These are phyloP conservation scores for Hysterium pulicare DNA, from an alignment of 2,329 filamentous ascomycete species.

Conservation along the genomic window DNA sequence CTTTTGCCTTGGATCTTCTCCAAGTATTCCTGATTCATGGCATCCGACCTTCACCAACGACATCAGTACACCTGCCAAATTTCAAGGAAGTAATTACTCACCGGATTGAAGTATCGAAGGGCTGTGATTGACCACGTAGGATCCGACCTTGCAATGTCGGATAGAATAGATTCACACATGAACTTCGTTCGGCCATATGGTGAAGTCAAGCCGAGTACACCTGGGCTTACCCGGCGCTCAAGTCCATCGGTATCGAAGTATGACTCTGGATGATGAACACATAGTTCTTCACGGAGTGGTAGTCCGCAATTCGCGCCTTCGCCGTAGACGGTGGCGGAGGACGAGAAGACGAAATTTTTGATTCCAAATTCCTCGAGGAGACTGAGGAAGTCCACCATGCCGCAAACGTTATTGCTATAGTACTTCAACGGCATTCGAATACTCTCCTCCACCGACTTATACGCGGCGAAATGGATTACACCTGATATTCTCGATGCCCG, in stretches of 20 bases:
- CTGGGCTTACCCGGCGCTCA: conserved; percentile 44
- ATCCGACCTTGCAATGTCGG: conserved; percentile 59
- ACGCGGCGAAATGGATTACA: conserved; percentile 68
- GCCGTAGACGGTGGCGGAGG: conserved; percentile 66
- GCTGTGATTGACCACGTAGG: conserved; percentile 61
- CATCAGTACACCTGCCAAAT: conserved; percentile 10
- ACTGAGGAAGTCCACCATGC: conserved; percentile 58
- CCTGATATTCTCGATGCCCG: conserved; percentile 54
- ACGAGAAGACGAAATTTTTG: conserved; percentile 66
- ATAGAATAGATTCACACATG: conserved; percentile 64
- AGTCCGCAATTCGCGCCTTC: conserved; percentile 41
- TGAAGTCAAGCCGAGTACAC: conserved; percentile 58
- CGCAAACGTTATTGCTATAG: conserved; percentile 66
- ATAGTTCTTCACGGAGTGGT: conserved; percentile 55
- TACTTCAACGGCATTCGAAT: conserved; percentile 60
- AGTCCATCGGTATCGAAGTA: conserved; percentile 44
- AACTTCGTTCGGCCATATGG: conserved; percentile 66
- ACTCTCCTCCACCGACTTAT: conserved; percentile 64
- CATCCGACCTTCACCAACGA: conserved; percentile 50
- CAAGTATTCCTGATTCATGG: conserved; percentile 60
- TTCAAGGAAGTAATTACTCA: conserved; percentile 11
- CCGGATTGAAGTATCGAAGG: conserved; percentile 66
- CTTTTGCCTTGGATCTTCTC: conserved; percentile 60
- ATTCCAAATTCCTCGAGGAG: conserved; percentile 58
- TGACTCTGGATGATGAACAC: conserved; percentile 49